Evolutionary conservation across 257 asterid species (phyloP).

Genomic region (Solanum dulcamara): DNA sequence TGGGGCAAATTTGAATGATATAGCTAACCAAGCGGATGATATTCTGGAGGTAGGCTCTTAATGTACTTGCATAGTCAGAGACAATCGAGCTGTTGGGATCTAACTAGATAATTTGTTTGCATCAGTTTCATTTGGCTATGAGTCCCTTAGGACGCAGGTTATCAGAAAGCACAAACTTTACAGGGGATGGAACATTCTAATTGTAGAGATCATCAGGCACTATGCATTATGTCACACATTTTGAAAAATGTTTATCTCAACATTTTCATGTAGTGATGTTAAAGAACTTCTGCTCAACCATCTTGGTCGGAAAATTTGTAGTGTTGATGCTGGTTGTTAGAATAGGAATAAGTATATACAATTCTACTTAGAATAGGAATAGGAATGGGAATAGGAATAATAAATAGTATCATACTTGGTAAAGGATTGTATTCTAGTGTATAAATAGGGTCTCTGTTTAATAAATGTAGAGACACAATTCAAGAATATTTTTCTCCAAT

Average conservation of each 20-base stretch:
- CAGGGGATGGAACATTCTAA: neutral
- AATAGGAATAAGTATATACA: too few relatives aligned
- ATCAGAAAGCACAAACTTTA: neutral
- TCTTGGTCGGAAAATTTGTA: neutral
- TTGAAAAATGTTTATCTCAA: neutral
- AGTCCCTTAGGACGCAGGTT: neutral
- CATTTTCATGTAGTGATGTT: neutral
- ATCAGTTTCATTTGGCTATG: neutral
- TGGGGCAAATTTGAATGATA: constrained; percentile 82
- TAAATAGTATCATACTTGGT: too few relatives aligned
- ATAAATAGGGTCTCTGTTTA: too few relatives aligned
- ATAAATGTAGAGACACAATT: too few relatives aligned
- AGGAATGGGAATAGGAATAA: too few relatives aligned
- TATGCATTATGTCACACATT: neutral
- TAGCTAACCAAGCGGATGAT: constrained; percentile 98
- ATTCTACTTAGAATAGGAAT: too few relatives aligned
- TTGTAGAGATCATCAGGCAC: neutral
- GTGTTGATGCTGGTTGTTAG: neutral
- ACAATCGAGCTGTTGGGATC: neutral
- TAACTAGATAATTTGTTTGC: neutral
- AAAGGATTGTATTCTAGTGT: too few relatives aligned
- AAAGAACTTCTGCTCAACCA: neutral
- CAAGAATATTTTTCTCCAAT: too few relatives aligned
- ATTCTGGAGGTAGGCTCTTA: constrained; percentile 59
- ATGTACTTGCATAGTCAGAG: neutral